Evolutionary conservation across 148 eudicot genomes (phyloP).

Genomic region (Suaeda aralocaspica): DNA sequence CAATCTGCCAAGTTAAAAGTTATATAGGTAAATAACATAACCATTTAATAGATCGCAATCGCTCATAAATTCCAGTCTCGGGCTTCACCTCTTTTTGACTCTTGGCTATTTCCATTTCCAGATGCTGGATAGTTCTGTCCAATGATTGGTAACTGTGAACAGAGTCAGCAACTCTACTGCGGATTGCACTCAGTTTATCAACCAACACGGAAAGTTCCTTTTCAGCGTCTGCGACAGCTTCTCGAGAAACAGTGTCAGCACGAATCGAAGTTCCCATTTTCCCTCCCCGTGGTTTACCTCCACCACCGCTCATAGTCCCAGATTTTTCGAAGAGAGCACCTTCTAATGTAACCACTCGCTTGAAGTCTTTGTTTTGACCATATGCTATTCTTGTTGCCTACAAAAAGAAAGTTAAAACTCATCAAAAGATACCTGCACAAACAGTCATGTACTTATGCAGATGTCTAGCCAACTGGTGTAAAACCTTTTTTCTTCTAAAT

Average conservation of each 20-base stretch:
- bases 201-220: constrained; percentile 54
- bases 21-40: neutral
- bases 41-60: neutral
- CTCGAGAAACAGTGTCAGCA: constrained; percentile 75
- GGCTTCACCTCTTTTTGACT: constrained; percentile 71
- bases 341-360: constrained; percentile 86
- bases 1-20: constrained; percentile 48
- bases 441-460: neutral
- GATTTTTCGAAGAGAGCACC: constrained; percentile 91
- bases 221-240: constrained; percentile 73
- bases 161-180: constrained; percentile 59
- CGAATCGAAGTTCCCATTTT: constrained; percentile 93
- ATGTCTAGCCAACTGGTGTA: neutral
- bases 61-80: neutral
- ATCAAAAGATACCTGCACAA: neutral
- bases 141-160: constrained; percentile 52
- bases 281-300: constrained; percentile 92
- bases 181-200: constrained; percentile 39
- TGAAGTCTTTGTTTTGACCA: constrained; percentile 57
- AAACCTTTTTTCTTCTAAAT: no score
- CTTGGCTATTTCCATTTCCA: constrained; percentile 87
- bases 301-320: constrained; percentile 99
- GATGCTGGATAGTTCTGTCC: constrained; percentile 50
- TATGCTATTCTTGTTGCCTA: constrained; percentile 96
- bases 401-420: constrained; percentile 3